Conservation (phyloP, 202 grass and related monocot species). For the Schoenoplectus tabernaemontani region DNA sequence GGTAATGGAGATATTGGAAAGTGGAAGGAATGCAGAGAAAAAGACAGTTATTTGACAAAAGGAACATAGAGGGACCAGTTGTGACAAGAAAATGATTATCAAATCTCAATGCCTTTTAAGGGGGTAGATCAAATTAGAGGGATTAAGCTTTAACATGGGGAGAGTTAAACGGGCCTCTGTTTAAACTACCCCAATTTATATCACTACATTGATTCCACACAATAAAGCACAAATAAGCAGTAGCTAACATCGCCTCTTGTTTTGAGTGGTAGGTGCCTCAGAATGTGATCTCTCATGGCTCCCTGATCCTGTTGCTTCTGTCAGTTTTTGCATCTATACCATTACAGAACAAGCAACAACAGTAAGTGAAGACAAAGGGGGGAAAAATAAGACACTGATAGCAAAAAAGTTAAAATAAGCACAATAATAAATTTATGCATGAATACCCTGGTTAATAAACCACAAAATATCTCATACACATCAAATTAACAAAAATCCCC, state of each 20-base stretch:
- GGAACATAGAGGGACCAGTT: neutral
- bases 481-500: neutral
- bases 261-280: conserved; percentile 64
- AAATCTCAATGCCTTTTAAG: neutral
- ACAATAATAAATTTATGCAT: neutral
- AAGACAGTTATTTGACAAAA: neutral
- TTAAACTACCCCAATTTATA: neutral
- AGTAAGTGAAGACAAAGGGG: neutral
- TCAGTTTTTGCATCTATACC: conserved; percentile 79
- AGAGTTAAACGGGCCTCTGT: neutral
- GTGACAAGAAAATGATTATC: neutral
- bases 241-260: neutral
- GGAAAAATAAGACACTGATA: neutral
- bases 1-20: too few species aligned
- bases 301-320: conserved; percentile 67
- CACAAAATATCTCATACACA: neutral
- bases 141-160: neutral
- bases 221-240: neutral
- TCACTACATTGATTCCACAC: too few species aligned
- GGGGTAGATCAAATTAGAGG: neutral
- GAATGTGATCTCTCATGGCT: conserved; percentile 69
- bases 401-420: neutral
- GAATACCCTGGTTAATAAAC: neutral
- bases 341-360: conserved; percentile 20
- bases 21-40: neutral